Evolutionary conservation across 495 filamentous ascomycete species (phyloP), one percentile per base, ranked within the genome.

Genomic region (Penicillium psychrofluorescens): DNA sequence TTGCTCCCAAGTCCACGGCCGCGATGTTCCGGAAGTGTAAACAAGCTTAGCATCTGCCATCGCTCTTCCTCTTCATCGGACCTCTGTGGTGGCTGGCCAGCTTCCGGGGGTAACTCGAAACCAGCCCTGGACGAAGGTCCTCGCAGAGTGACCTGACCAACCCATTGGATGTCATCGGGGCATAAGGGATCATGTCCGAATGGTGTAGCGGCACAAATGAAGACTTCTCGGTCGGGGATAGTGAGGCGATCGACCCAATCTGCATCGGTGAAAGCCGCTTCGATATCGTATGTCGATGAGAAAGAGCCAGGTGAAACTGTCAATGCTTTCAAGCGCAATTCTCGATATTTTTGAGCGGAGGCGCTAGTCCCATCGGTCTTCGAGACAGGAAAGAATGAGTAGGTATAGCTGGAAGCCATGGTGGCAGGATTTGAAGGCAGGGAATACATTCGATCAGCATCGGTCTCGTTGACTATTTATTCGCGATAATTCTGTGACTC

Each of bases 11-110:
- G 48, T 7, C 66, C 63, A 15, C 46, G 38, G 10, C 63, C 60
- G 0, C 62, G 62, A 41, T 67, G 55, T 2, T 49, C 47, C 4
- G 63, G 56, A 15, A 53, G 50, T 0, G 51, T 63, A 37, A 59
- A 69, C 12, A 69, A 33, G 27, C 61, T 61, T 1, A 64, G 55
- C 59, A 67, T 64, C 12, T 69, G 63, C 62, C 66, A 69, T 34
- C 45, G 47, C 27, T 55, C 58, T 38, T 63, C 56, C 10, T 45
- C 49, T 2, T 51, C 43, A 8, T 62, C 64, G 2, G 38, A 28
- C 7, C 34, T 36, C 2, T 35, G 43, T 0, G 43, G 10, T 6
- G 49, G 50, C 30, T 59, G 53, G 0, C 49, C 53, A 12, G 55
- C 48, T 40, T 56, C 58, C 2, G 7, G 35, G 7, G 58, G 55